Conservation (phyloP, 2,329 filamentous ascomycete genomes). For the Fusarium haematococcum region DNA sequence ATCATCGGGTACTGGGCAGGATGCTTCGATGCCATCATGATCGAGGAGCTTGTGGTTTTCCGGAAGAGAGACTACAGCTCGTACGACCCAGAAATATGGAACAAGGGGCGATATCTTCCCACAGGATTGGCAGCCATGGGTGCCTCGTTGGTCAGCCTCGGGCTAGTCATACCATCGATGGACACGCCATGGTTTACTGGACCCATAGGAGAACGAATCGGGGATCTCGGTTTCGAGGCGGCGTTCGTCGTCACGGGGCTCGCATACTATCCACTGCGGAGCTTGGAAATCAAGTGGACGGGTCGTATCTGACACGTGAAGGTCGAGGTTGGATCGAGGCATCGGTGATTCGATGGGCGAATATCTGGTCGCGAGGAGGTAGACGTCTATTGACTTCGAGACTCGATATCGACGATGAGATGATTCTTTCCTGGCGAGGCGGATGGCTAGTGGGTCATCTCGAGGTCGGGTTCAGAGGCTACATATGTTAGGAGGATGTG, state of each 20-base stretch:
- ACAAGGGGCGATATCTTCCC: slow-evolving; percentile 55
- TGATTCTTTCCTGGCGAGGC: neutral
- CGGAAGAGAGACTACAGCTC: slow-evolving; percentile 54
- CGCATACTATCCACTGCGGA: slow-evolving; percentile 54
- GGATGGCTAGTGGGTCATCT: neutral
- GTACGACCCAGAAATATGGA: slow-evolving; percentile 58
- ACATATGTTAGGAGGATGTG: neutral
- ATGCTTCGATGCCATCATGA: slow-evolving; percentile 56
- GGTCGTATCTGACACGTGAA: slow-evolving; percentile 35
- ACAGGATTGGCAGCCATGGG: slow-evolving; percentile 57
- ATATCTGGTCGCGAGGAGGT: neutral
- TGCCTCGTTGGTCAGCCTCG: slow-evolving; percentile 57
- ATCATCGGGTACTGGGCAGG: slow-evolving; percentile 61
- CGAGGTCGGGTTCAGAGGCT: neutral
- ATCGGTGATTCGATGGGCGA: neutral
- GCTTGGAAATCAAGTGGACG: slow-evolving; percentile 47
- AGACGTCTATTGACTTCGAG: neutral
- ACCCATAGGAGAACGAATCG: slow-evolving; percentile 56
- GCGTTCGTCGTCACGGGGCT: slow-evolving; percentile 56
- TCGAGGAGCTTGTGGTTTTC: slow-evolving; percentile 59
- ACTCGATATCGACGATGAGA: neutral
- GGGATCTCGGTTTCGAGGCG: slow-evolving; percentile 60
- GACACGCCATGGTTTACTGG: slow-evolving; percentile 58
- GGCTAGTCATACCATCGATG: slow-evolving; percentile 56
- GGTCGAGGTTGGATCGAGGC: neutral